Base-by-base conservation (phyloP, 2,329 filamentous ascomycete species). In the Ceratocystis smalleyi region DNA sequence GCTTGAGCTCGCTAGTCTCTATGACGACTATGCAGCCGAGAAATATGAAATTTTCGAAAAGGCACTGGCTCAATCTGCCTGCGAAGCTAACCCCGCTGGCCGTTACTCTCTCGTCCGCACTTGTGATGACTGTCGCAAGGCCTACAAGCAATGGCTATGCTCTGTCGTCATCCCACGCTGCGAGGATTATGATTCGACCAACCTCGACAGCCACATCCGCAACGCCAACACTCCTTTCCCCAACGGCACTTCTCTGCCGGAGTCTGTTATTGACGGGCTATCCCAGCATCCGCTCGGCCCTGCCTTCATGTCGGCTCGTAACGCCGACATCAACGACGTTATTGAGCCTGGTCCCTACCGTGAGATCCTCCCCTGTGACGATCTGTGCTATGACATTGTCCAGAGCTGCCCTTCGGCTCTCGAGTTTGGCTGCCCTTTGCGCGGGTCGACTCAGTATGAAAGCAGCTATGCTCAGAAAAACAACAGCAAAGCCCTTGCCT, bases 131-230 rank as follows among this genome's bases (percentile, higher is more conserved):
- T 99, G 94, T 74, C 82, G 78, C 17, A 71, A 72, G 0, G 89
- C 90, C 7, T 99, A 99, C 80, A 96, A 95, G 73, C 79, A 85
- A 71, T 99, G 94, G 94, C 84, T 99, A 22, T 99, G 94, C 76
- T 88, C 89, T 27, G 91, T 97, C 32, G 87, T 85, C 17, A 94
- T 99, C 67, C 94, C 94, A 0, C 88, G 91, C 35, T 99, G 94
- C 76, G 86, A 89, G 71, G 92, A 96, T 75, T 94, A 88, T 70
- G 82, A 80, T 61, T 82, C 79, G 60, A 70, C 73, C 1, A 77
- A 78, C 15, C 63, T 73, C 1, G 75, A 75, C 68, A 74, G 77
- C 1, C 73, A 78, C 35, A 70, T 74, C 22, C 87, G 94, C 57
- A 94, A 92, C 70, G 81, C 90, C 63, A 83, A 79, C 40, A 83